Percentiles rank a stretch among this genome's conserved stretches.
phyloP scores from a whole-genome alignment of 179 eudicot genomes.

The Camellia oleifera region DNA sequence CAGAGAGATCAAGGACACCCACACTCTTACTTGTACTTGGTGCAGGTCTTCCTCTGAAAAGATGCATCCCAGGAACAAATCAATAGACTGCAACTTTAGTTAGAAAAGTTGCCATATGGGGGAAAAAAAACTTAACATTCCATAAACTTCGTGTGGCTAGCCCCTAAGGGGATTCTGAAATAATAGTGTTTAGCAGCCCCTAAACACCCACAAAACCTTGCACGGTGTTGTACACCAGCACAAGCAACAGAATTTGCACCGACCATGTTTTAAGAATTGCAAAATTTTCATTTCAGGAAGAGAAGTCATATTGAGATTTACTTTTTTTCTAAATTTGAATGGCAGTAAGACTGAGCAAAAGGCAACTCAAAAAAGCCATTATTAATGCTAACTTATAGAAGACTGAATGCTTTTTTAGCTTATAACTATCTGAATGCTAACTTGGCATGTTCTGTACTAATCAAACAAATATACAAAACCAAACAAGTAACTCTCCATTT shows the following conservation, averaged over 20 bases:
- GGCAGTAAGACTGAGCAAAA: not conserved
- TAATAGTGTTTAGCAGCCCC: not conserved
- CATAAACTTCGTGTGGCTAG: not conserved
- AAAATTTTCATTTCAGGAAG: not conserved
- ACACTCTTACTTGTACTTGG: slow-evolving; percentile 67
- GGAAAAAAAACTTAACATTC: not conserved
- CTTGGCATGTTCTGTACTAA: too few species aligned
- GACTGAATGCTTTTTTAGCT: not conserved
- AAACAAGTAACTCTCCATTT: too few species aligned
- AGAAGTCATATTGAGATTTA: not conserved
- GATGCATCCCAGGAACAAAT: not conserved
- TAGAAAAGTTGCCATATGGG: not conserved
- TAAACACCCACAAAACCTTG: too few species aligned
- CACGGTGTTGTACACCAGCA: not conserved
- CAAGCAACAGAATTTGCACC: not conserved
- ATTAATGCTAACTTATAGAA: not conserved
- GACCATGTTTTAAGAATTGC: not conserved
- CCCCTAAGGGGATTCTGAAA: not conserved
- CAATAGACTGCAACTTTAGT: not conserved
- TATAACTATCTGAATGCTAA: not conserved
- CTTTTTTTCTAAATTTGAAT: not conserved
- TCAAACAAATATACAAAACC: too few species aligned
- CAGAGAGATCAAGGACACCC: slow-evolving; percentile 61
- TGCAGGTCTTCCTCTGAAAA: slow-evolving; percentile 53
- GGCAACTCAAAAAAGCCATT: not conserved